Evolutionary conservation across 768 basidiomycete species (phyloP), one percentile per base, ranked within the genome.

Genomic region (Punctularia strigosozonata): DNA sequence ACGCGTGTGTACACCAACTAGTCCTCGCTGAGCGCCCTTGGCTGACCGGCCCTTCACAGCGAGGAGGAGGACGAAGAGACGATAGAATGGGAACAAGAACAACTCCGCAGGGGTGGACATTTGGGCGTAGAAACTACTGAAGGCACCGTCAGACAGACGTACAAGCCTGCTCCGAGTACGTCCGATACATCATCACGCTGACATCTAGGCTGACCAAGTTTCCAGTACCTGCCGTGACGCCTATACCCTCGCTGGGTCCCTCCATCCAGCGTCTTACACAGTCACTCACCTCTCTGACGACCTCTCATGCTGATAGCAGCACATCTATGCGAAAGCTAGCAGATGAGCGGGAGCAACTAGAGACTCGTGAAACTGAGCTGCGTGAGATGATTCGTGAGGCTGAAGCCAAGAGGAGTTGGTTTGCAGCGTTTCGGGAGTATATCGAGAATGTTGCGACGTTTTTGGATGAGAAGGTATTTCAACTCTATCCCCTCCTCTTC

Each of bases 1-100:
- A 91, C 43, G 81, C 74, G 86, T 87, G 56, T 30, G 80, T 70
- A 25, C 26, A 36, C 13, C 38, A 4, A 31, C 19, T 38, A 6
- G 18, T 8, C 7, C 1, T 20, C 25, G 20, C 20, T 44, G 23
- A 30, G 10, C 32, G 36, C 43, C 38, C 44, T 35, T 41, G 18
- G 28, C 31, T 42, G 33, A 28, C 36, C 10, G 18, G 30, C 6
- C 17, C 6, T 18, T 22, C 23, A 18, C 39, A 85, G 82, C 4
- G 80, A 77, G 37, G 87, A 88, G 37, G 74, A 80, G 40, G 88
- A 89, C 43, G 87, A 91, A 54, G 87, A 90, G 53, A 75, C 80
- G 0, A 64, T 69, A 7, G 82, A 89, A 57, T 91, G 88, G 88
- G 86, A 89, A 50, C 71, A 73, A 43, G 83, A 82, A 40, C 88